Evolutionary conservation across 495 filamentous ascomycete genomes (phyloP), one percentile per base, ranked within the genome.

Genomic region (Aspergillus asperescens): DNA sequence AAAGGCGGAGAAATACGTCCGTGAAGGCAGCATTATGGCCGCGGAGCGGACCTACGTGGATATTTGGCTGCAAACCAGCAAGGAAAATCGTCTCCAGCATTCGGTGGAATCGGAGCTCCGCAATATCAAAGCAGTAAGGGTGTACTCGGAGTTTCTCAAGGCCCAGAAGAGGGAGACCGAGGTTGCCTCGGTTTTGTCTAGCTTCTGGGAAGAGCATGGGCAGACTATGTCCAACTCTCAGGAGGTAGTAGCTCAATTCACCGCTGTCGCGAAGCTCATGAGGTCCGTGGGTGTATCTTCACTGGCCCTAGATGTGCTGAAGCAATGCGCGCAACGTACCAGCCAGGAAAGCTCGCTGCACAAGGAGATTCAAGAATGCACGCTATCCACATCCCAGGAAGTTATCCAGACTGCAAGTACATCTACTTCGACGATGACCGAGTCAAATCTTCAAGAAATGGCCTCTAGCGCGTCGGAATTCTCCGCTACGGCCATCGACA

Each of bases 241-340:
- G 42, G 53, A 56, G 10, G 61, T 61, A 4, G 56, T 61, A 19
- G 56, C 59, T 12, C 56, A 71, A 41, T 64, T 68, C 42, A 52
- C 63, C 34, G 61, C 68, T 38, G 62, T 73, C 31, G 70, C 68
- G 19, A 66, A 59, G 48, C 57, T 71, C 10, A 73, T 73, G 70
- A 64, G 62, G n/a, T 54, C 54, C 10, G 68, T 73, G 12, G 66
- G 66, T 1, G 59, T 73, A 9, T 63, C 66, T 12, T 62, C 60
- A 15, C 55, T 62, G 19, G 70, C 70, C 13, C 48, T 73, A 45
- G 62, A 56, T 2, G 65, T 71, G 37, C 71, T 66, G 62, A 70
- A 70, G 61, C 63, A 66, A 23, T 55, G 47, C 47, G 70, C 52
- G 37, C 68, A 60, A 52, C 57, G 57, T 23, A 64, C 64, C 12